Evolutionary conservation across 2,329 filamentous ascomycete genomes (phyloP).

Genomic region (Botrytis galanthina): DNA sequence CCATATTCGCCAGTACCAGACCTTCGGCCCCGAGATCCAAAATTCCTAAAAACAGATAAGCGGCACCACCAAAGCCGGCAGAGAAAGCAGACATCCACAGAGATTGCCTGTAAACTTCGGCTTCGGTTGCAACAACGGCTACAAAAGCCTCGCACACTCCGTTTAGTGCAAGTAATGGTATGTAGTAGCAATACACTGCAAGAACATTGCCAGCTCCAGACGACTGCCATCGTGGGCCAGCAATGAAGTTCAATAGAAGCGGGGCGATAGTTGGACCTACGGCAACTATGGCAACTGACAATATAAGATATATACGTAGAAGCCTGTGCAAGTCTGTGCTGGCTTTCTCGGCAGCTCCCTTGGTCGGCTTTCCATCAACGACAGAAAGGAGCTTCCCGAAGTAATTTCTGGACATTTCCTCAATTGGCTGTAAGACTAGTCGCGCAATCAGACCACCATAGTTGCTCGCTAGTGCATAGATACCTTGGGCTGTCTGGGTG

Average conservation of each 20-base stretch:
- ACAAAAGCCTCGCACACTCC: slow-evolving; percentile 92
- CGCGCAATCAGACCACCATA: slow-evolving; percentile 88
- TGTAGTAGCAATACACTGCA: slow-evolving; percentile 83
- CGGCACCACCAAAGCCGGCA: slow-evolving; percentile 67
- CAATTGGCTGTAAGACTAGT: slow-evolving; percentile 89
- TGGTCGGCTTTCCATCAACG: slow-evolving; percentile 30
- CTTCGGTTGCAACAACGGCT: slow-evolving; percentile 74
- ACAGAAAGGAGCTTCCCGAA: slow-evolving; percentile 74
- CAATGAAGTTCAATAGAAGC: slow-evolving; percentile 69
- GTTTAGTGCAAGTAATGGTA: slow-evolving; percentile 88
- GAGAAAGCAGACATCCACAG: slow-evolving; percentile 84
- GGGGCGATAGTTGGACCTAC: slow-evolving; percentile 76
- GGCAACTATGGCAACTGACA: slow-evolving; percentile 66
- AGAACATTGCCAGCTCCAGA: slow-evolving; percentile 73
- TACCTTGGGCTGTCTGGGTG: slow-evolving; percentile 76
- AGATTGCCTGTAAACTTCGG: slow-evolving; percentile 74
- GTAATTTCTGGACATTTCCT: slow-evolving; percentile 87
- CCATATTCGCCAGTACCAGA: slow-evolving; percentile 79
- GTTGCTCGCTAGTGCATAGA: slow-evolving; percentile 91
- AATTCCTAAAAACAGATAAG: slow-evolving; percentile 71
- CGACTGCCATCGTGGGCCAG: slow-evolving; percentile 72
- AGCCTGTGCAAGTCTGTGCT: slow-evolving; percentile 59
- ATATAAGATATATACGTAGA: slow-evolving; percentile 69
- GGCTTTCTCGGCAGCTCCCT: slow-evolving; percentile 43
- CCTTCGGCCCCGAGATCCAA: slow-evolving; percentile 71